Conservation (phyloP, 345 rosid genomes). For the Eucalyptus curtisii region DNA sequence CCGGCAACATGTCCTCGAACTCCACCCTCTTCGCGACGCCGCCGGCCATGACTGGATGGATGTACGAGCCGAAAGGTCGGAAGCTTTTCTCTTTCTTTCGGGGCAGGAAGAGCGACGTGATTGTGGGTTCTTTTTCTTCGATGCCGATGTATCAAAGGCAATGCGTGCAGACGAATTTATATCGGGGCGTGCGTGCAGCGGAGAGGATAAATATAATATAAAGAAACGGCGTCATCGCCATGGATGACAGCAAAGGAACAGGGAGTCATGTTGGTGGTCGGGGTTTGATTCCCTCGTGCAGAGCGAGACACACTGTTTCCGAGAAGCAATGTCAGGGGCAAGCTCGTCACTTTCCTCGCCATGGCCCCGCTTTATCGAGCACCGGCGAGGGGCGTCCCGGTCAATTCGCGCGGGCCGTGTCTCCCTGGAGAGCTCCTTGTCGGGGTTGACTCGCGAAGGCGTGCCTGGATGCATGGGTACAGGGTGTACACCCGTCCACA, state of each 20-base stretch:
- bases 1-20: slow-evolving; percentile 40
- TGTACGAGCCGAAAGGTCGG: neutral
- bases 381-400: neutral
- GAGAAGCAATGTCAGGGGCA: slow-evolving; percentile 5
- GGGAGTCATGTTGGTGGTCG: neutral
- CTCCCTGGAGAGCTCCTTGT: neutral
- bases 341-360: neutral
- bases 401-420: neutral
- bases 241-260: slow-evolving; percentile 19
- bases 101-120: neutral
- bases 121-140: neutral
- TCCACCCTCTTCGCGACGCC: slow-evolving; percentile 6
- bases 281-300: neutral
- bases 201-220: neutral
- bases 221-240: neutral
- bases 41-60: neutral
- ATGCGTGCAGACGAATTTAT: neutral
- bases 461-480: neutral
- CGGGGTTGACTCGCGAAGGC: neutral
- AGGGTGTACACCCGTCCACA: neutral
- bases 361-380: neutral
- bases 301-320: neutral
- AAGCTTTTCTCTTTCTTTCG: neutral
- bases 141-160: neutral
- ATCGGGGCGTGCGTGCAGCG: neutral